Percentiles rank a stretch among this genome's conserved stretches.
These are phyloP conservation scores for Cyclocybe aegerita DNA, from an alignment of 768 basidiomycete species.

Conservation along the genomic window DNA sequence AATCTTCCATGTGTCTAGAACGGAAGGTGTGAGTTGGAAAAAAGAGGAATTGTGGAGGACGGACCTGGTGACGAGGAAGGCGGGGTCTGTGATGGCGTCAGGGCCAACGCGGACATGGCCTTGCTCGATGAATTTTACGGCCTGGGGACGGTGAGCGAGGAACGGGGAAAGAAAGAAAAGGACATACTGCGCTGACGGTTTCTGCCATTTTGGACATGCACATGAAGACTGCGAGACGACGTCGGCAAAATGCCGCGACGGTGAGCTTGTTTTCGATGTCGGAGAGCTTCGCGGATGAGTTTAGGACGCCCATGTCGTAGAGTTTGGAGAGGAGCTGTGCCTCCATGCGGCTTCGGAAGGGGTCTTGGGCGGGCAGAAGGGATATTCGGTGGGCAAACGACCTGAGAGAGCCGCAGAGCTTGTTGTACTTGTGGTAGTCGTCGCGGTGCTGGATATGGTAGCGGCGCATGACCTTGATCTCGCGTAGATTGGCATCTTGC, in stretches of 20 bases:
- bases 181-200: slow-evolving; percentile 86
- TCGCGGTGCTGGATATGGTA: slow-evolving; percentile 96
- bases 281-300: slow-evolving; percentile 82
- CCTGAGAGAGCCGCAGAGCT: slow-evolving; percentile 84
- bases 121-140: slow-evolving; percentile 96
- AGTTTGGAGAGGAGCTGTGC: slow-evolving; percentile 87
- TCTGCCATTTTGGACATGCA: slow-evolving; percentile 94
- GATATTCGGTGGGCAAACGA: slow-evolving; percentile 86
- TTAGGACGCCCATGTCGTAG: slow-evolving; percentile 96
- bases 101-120: slow-evolving; percentile 97
- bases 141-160: slow-evolving; percentile 46
- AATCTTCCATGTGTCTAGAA: slow-evolving; percentile 94
- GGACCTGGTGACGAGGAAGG: slow-evolving; percentile 88
- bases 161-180: slow-evolving; percentile 2
- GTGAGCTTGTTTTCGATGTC: slow-evolving; percentile 97
- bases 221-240: slow-evolving; percentile 91
- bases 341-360: slow-evolving; percentile 84
- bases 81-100: slow-evolving; percentile 94
- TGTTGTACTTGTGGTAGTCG: slow-evolving; percentile 98
- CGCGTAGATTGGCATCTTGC: slow-evolving; percentile 87
- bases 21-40: slow-evolving; percentile 4
- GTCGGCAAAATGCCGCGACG: slow-evolving; percentile 90
- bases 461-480: slow-evolving; percentile 90
- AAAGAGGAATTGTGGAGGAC: slow-evolving; percentile 11
- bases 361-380: slow-evolving; percentile 85